These are phyloP conservation scores for Vickermania ingenoplastis DNA, from an alignment of 208 protist genomes.

Conservation along the genomic window DNA sequence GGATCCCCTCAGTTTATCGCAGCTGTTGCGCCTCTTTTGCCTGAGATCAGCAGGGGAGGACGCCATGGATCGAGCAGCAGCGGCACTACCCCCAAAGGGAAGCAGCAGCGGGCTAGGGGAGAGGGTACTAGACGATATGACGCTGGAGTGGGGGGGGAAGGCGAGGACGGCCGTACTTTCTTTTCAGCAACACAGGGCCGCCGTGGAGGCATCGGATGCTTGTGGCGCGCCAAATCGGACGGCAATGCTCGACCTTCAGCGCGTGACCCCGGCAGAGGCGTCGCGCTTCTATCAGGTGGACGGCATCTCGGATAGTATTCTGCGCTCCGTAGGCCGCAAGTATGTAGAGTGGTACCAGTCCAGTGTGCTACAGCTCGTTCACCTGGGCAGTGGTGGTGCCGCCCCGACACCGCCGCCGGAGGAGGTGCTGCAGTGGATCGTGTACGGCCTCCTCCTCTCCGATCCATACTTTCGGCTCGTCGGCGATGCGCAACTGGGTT, in stretches of 20 bases:
- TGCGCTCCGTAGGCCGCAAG: not conserved
- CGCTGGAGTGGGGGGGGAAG: not conserved
- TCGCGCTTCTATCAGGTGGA: too few relatives aligned
- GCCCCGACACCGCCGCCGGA: not conserved
- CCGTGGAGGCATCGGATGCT: too few relatives aligned
- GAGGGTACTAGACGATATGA: not conserved
- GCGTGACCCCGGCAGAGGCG: too few relatives aligned
- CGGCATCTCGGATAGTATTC: too few relatives aligned
- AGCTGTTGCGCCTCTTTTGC: not conserved
- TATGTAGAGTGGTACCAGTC: not conserved
- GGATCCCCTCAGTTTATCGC: not conserved
- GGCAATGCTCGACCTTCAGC: too few relatives aligned
- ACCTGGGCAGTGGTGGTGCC: too few relatives aligned
- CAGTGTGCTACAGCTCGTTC: too few relatives aligned
- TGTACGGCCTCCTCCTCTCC: conserved; percentile 30
- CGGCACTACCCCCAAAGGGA: too few relatives aligned
- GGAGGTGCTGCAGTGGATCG: conserved; percentile 24
- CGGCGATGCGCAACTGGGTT: conserved; percentile 11
- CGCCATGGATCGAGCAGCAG: too few relatives aligned
- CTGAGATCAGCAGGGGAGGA: too few relatives aligned
- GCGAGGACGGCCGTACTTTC: not conserved
- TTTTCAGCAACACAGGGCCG: too few relatives aligned
- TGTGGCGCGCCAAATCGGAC: too few relatives aligned
- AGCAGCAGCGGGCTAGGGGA: not conserved
- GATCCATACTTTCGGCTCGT: conserved; percentile 58